Percentiles rank a stretch among this genome's conserved stretches.
Evolutionary conservation across 495 filamentous ascomycete genomes (phyloP).

Genomic region (Pyronema omphalodes): DNA sequence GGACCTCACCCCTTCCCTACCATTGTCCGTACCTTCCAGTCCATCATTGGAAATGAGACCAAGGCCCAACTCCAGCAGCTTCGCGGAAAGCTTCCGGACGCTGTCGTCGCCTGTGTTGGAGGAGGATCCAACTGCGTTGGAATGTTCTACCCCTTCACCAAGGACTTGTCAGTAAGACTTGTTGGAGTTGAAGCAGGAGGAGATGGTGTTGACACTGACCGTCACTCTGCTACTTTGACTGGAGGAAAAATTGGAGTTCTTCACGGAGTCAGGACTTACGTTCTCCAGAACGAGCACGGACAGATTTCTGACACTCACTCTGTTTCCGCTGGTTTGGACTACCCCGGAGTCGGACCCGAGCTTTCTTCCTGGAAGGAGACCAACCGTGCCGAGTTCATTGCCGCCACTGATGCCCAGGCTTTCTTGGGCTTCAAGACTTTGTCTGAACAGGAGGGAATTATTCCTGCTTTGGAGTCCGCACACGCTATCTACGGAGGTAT

Average conservation of each 20-base stretch:
- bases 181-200: slow-evolving; percentile 94
- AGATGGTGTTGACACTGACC: slow-evolving; percentile 69
- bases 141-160: slow-evolving; percentile 75
- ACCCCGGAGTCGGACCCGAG: slow-evolving; percentile 91
- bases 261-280: slow-evolving; percentile 88
- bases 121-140: slow-evolving; percentile 63
- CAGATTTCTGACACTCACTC: slow-evolving; percentile 93
- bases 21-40: slow-evolving; percentile 90
- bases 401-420: slow-evolving; percentile 81
- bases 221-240: slow-evolving; percentile 79
- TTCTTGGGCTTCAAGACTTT: slow-evolving; percentile 76
- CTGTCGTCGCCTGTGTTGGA: slow-evolving; percentile 88
- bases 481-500: slow-evolving; percentile 84
- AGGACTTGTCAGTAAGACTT: slow-evolving; percentile 67
- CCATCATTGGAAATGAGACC: slow-evolving; percentile 81
- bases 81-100: slow-evolving; percentile 77
- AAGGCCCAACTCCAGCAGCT: slow-evolving; percentile 68
- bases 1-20: slow-evolving; percentile 91
- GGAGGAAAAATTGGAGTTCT: slow-evolving; percentile 81
- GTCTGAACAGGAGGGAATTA: slow-evolving; percentile 80
- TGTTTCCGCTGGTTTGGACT: slow-evolving; percentile 91
- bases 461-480: slow-evolving; percentile 81
- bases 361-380: slow-evolving; percentile 82
- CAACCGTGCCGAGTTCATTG: slow-evolving; percentile 68
- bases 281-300: slow-evolving; percentile 77